Evolutionary conservation across 2,329 filamentous ascomycete genomes (phyloP).

Genomic region (Sporothrix phasma): DNA sequence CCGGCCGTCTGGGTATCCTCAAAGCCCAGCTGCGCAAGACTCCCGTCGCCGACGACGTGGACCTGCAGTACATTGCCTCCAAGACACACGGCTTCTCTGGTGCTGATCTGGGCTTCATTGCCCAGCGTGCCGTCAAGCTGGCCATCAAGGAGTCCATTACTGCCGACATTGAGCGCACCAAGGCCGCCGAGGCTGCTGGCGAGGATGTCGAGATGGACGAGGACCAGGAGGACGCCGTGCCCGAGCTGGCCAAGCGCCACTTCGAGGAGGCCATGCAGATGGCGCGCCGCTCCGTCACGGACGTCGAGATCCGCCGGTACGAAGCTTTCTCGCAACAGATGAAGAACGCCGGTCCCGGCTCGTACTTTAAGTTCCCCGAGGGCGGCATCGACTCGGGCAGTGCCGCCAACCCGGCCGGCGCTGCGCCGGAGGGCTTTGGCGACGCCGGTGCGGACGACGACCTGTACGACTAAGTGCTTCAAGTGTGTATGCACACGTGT

Average conservation of each 20-base stretch:
- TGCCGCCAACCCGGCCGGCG: constrained; percentile 39
- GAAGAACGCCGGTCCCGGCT: constrained; percentile 94
- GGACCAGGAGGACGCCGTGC: constrained; percentile 82
- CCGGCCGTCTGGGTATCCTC: constrained; percentile 79
- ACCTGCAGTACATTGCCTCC: constrained; percentile 83
- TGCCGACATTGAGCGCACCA: constrained; percentile 77
- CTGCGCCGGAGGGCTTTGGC: constrained; percentile 48
- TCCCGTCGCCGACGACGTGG: constrained; percentile 76
- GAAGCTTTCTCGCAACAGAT: constrained; percentile 98
- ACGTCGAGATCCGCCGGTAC: constrained; percentile 96
- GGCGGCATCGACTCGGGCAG: constrained; percentile 60
- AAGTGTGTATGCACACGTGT: constrained; percentile 42
- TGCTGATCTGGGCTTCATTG: constrained; percentile 98
- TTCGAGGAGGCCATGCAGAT: constrained; percentile 98
- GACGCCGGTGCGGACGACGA: constrained; percentile 90
- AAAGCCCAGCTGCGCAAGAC: constrained; percentile 98
- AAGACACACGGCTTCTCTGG: constrained; percentile 99
- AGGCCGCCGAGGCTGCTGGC: constrained; percentile 77
- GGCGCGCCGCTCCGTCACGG: constrained; percentile 85
- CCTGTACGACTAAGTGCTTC: constrained; percentile 68
- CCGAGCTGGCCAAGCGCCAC: constrained; percentile 88
- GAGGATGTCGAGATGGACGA: constrained; percentile 77
- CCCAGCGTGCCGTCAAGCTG: constrained; percentile 96
- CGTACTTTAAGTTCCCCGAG: constrained; percentile 94
- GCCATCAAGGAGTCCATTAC: constrained; percentile 97